Conservation (phyloP, 345 rosid genomes). For the Hibiscus trionum region DNA sequence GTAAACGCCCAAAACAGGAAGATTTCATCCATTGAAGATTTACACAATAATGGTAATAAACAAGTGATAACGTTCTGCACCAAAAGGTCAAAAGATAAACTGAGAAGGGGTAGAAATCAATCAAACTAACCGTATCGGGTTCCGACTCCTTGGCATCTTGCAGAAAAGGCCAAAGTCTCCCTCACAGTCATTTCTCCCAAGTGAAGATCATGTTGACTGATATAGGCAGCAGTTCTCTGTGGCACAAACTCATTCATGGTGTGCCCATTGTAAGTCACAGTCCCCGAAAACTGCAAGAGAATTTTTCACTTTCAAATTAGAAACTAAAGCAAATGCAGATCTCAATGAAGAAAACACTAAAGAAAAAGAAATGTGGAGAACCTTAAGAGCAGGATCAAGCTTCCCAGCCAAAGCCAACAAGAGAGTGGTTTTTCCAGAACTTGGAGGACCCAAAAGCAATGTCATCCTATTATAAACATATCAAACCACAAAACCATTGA, state of each 20-base stretch:
- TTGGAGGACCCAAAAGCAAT: slow-evolving; percentile 17
- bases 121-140: slow-evolving; percentile 33
- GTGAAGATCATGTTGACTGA: slow-evolving; percentile 75
- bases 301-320: not conserved
- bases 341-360: not conserved
- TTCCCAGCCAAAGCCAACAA: slow-evolving; percentile 18
- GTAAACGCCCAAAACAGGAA: not conserved
- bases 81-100: not conserved
- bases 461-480: not conserved
- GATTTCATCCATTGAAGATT: not conserved
- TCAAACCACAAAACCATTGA: not conserved
- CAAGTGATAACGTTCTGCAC: not conserved
- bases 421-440: slow-evolving; percentile 8
- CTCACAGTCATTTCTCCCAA: slow-evolving; percentile 77
- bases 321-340: not conserved
- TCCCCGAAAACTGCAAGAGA: not conserved
- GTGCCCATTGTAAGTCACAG: slow-evolving; percentile 57
- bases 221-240: slow-evolving; percentile 4
- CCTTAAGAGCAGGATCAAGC: slow-evolving; percentile 47
- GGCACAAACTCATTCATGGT: slow-evolving; percentile 34
- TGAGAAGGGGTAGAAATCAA: not conserved
- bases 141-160: slow-evolving; percentile 84
- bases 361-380: slow-evolving; percentile 3
- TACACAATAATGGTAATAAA: not conserved
- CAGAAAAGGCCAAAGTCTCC: slow-evolving; percentile 82